Base-by-base conservation (phyloP, 352 stramenopile genomes). In the Pythium insidiosum region DNA sequence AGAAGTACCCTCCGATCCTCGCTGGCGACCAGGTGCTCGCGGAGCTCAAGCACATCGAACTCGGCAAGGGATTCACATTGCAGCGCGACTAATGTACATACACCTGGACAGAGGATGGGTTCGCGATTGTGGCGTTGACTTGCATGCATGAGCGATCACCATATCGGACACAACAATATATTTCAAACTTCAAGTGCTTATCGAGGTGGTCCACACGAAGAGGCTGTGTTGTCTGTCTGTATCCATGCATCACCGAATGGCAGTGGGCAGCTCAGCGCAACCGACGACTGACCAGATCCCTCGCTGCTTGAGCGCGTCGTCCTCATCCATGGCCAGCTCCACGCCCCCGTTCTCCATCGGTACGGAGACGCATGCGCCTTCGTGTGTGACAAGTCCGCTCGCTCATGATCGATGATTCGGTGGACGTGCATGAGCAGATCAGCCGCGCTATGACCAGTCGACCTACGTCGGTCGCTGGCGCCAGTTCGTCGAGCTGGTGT, bases 11-110 rank as follows among this genome's bases (percentile, higher is more conserved):
- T 18, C 66, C 83, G 5, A 67, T 95, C 16, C 66, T 89, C 30
- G 74, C 85, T 3, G 89, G 89, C 5, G 63, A 94, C 48, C 84
- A 95, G 56, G 85, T 97, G 44, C 55, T 92, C 16, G 58, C 71
- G 1, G 89, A 96, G 56, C 71, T 97, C 24, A 61, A 68, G 31
- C 74, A 89, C 29, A 97, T 97, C 54, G 65, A 91, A 25, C 58
- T 91, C 31, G 79, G 75, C 42, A 84, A 61, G 25, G 77, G 72
- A 12, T 90, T 80, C 52, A 84, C 68, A 20, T 58, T 86, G 30
- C 74, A 89, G 42, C 70, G 76, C 31, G 67, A 85, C 21, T 82
- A 79, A 25, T n/a, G n/a, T n/a, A n/a, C n/a, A n/a, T n/a, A n/a
- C n/a, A n/a, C n/a, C n/a, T n/a, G n/a, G n/a, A n/a, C n/a, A n/a